Base-by-base conservation (phyloP, 2,329 filamentous ascomycete genomes). In the Penicillium capsulatum region DNA sequence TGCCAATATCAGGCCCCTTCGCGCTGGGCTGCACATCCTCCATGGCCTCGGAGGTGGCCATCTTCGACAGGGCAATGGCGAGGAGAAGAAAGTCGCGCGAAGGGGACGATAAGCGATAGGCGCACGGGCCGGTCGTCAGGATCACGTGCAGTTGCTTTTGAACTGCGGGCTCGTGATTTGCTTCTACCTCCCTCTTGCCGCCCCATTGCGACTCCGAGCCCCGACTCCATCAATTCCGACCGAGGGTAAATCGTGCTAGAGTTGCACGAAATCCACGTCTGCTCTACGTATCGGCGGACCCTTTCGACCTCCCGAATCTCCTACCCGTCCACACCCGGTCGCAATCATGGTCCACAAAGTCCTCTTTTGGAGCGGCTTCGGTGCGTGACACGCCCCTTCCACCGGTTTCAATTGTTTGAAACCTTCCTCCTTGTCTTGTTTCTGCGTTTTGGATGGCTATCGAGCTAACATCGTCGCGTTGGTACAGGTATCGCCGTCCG, bases 401-500 rank as follows among this genome's bases (percentile, higher is more conserved):
- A 27, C 19, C 16, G 13, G 24, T 4, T 7, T 10, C 13, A n/a
- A n/a, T n/a, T n/a, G n/a, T n/a, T n/a, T n/a, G n/a, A n/a, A n/a
- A n/a, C n/a, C n/a, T n/a, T n/a, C n/a, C n/a, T n/a, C n/a, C n/a
- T n/a, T n/a, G 22, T 7, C 22, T 24, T 24, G 7, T 24, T 24
- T 22, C 17, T 26, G 14, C 6, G 6, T 32, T 32, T 29, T 17
- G 2, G 19, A 17, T 16, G 19, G 7, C 10, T 33, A 26, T 19
- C 36, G 11, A 24, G 24, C 50, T 56, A 45, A 56, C 14, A 7
- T 39, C 15, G 10, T 47, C 17, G 22, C 27, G 30, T 17, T 47
- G 16, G 31, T 44, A 43, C 57, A 98, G 92, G 92, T 75, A 72
- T 96, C 59, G 89, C 86, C 63, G 84, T 90, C 63, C 86, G 91